phyloP scores from a whole-genome alignment of 805 yeast species.

The Vanderwaltozyma yarrowii region DNA sequence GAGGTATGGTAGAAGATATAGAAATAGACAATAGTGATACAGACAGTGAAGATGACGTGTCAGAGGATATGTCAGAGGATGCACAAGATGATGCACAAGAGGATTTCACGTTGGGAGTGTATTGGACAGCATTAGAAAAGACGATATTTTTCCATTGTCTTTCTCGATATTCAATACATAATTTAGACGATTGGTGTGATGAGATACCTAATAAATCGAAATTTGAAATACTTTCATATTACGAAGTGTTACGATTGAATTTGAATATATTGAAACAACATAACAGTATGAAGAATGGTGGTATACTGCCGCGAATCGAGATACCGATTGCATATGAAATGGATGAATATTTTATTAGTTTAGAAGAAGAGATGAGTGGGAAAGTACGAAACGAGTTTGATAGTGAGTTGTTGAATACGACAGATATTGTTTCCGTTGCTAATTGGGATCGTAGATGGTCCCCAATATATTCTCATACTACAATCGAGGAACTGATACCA shows the following conservation, averaged over 20 bases:
- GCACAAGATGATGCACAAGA: conserved; percentile 5
- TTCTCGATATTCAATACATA: conserved; percentile 24
- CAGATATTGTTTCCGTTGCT: conserved; percentile 10
- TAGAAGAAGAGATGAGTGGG: conserved; percentile 20
- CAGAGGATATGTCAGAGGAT: conserved; percentile 1
- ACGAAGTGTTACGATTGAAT: conserved; percentile 14
- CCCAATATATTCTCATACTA: conserved; percentile 16
- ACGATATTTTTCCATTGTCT: conserved; percentile 22
- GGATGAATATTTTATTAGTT: conserved; percentile 17
- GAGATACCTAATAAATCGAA: conserved; percentile 17
- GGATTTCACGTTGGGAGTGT: conserved; percentile 13
- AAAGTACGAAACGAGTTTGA: conserved; percentile 7
- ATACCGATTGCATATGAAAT: conserved; percentile 28
- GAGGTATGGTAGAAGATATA: no score
- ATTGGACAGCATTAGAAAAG: conserved; percentile 24
- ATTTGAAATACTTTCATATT: conserved; percentile 21
- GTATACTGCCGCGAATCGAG: conserved; percentile 14
- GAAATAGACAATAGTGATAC: not conserved
- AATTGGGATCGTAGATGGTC: conserved; percentile 25
- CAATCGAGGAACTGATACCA: conserved; percentile 11
- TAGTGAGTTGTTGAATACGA: no score
- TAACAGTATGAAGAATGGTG: conserved; percentile 9
- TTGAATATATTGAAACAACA: conserved; percentile 9
- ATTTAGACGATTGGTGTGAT: conserved; percentile 23
- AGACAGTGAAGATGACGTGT: not conserved